Evolutionary conservation across 148 eudicot species (phyloP).

Genomic region (Talinum fruticosum): DNA sequence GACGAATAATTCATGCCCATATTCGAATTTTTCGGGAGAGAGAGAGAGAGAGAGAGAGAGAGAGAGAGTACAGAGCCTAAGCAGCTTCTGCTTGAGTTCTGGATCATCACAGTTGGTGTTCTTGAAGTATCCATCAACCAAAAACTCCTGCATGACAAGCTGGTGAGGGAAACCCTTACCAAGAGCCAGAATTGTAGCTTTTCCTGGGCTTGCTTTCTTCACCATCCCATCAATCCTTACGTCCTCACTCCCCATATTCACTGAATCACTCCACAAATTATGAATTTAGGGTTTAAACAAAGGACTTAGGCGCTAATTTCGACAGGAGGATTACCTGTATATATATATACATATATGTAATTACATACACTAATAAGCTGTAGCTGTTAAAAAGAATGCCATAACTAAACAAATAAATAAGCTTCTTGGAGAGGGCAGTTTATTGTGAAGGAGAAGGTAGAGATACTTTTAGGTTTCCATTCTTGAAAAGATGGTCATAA

Average conservation of each 20-base stretch:
- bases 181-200: slow-evolving; percentile 73
- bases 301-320: slow-evolving; percentile 5
- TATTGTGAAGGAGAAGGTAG: slow-evolving; percentile 21
- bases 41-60: background rate
- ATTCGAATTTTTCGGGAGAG: too few species aligned
- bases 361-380: slow-evolving; percentile 15
- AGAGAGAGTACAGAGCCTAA: slow-evolving; percentile 64
- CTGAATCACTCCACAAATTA: slow-evolving; percentile 10
- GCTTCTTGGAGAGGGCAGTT: slow-evolving; percentile 20
- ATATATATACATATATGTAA: slow-evolving; percentile 27
- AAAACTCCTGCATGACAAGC: slow-evolving; percentile 92
- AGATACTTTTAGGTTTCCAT: slow-evolving; percentile 18
- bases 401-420: background rate
- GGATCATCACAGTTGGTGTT: slow-evolving; percentile 88
- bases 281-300: background rate
- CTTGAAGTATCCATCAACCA: slow-evolving; percentile 91
- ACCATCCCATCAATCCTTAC: slow-evolving; percentile 26
- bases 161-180: slow-evolving; percentile 98
- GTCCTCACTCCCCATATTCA: slow-evolving; percentile 34
- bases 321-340: slow-evolving; percentile 12
- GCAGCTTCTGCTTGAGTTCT: slow-evolving; percentile 81
- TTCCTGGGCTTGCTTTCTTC: slow-evolving; percentile 51
- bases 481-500: slow-evolving; percentile 24
- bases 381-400: background rate
- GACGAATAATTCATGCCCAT: too few species aligned